Evolutionary conservation across 306 rosid species (phyloP), one percentile per base, ranked within the genome.

Genomic region (Chamaecrista fasciculata): DNA sequence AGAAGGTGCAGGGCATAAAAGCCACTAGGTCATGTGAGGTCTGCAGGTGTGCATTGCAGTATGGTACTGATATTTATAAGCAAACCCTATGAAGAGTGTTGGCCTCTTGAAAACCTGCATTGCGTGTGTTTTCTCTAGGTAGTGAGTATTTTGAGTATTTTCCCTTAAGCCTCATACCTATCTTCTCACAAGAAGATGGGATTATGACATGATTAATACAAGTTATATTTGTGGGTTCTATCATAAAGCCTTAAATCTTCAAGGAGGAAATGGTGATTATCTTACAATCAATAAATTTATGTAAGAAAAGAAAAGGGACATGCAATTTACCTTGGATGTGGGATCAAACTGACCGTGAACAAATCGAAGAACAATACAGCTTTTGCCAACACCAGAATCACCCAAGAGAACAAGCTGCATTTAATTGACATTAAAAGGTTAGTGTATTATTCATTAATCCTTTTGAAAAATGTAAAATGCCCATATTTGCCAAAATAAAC

Each of bases 361-460:
- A 75, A 87, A 87, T 19, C 89, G 82, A 60, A 87, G 87, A 48
- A 87, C 92, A 75, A 87, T 87, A 66, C 92, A 87, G 65, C 92
- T 87, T 80, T 87, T 87, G 62, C 92, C 92, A 72, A 87, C 92
- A 23, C 92, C 92, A 68, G 92, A 87, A 72, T 87, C 92, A 58
- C 92, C 92, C 66, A 84, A 66, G 50, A 87, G 74, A 59, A 87
- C 92, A 56, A 87, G 87, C 92, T 87, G 74, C 36, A 62, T 50
- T 66, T 8, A 79, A 59, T 52, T 49, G 23, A 65, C 29, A 71
- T 55, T 62, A 34, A 36, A 52, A 55, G 16, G 39, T 69, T 43
- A 48, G 68, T 16, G 59, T 33, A 23, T 24, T 51, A 10, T 51
- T 21, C 31, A 11, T 21, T 49, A 26, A 8, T 43, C 16, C 73